Evolutionary conservation across 179 eudicot genomes (phyloP).

Genomic region (Gypsophila paniculata): DNA sequence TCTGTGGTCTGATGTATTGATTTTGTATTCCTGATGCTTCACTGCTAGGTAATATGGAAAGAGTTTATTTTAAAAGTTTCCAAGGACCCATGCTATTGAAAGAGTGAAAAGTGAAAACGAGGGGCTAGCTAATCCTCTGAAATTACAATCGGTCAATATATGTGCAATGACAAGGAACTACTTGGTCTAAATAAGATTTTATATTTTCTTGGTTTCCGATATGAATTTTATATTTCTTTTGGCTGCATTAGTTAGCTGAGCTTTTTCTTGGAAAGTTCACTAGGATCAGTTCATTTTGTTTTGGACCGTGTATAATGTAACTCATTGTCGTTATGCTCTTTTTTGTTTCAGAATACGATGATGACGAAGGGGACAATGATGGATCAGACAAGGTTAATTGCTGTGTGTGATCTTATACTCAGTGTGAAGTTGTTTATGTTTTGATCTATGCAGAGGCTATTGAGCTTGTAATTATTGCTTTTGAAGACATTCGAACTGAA

Average conservation of each 20-base stretch:
- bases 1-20: not conserved
- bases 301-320: not conserved
- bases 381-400: constrained; percentile 18
- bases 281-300: not conserved
- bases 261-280: not conserved
- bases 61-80: not conserved
- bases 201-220: not conserved
- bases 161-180: not conserved
- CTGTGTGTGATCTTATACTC: not conserved
- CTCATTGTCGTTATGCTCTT: not conserved
- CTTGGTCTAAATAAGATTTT: not conserved
- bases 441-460: not conserved
- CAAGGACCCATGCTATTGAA: not conserved
- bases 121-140: not conserved
- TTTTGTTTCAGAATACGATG: constrained; percentile 17
- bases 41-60: not conserved
- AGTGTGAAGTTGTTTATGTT: not conserved
- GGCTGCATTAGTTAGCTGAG: not conserved
- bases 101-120: not conserved
- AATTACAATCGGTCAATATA: not conserved
- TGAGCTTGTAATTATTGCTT: not conserved
- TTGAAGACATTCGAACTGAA: not conserved
- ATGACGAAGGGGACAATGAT: constrained; percentile 15
- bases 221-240: not conserved
- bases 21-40: not conserved